Evolutionary conservation across 106 monocot species (phyloP).

Genomic region (Hemerocallis citrina): DNA sequence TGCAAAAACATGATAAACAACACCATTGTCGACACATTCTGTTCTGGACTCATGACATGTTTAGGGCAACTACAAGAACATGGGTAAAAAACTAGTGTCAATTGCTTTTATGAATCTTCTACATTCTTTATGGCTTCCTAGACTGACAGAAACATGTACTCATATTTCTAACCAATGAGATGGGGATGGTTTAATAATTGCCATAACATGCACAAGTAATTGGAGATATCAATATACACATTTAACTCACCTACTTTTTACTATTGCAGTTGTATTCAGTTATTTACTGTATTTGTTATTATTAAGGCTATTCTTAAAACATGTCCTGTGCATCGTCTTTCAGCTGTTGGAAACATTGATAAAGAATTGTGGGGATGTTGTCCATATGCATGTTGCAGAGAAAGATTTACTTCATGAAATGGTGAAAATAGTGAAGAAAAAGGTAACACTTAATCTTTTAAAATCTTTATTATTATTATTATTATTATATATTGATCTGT

Average conservation of each 20-base stretch:
- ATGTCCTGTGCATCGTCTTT: too few species aligned
- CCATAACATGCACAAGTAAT: not conserved
- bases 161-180: not conserved
- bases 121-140: not conserved
- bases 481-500: not conserved
- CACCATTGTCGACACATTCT: not conserved
- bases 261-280: too few species aligned
- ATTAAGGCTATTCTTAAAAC: too few species aligned
- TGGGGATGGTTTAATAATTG: not conserved
- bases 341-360: constrained; percentile 80
- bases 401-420: constrained; percentile 67
- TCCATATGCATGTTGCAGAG: constrained; percentile 80
- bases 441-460: constrained; percentile 27
- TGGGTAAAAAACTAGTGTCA: too few species aligned
- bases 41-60: not conserved
- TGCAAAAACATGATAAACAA: not conserved
- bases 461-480: not conserved
- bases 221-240: not conserved
- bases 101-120: not conserved
- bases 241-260: too few species aligned
- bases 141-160: not conserved
- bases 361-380: constrained; percentile 84
- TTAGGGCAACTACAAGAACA: not conserved
- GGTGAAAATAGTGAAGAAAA: constrained; percentile 91
- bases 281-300: too few species aligned